These are phyloP conservation scores for Hypoxylon lenormandii DNA, from an alignment of 495 filamentous ascomycete species.

Conservation along the genomic window DNA sequence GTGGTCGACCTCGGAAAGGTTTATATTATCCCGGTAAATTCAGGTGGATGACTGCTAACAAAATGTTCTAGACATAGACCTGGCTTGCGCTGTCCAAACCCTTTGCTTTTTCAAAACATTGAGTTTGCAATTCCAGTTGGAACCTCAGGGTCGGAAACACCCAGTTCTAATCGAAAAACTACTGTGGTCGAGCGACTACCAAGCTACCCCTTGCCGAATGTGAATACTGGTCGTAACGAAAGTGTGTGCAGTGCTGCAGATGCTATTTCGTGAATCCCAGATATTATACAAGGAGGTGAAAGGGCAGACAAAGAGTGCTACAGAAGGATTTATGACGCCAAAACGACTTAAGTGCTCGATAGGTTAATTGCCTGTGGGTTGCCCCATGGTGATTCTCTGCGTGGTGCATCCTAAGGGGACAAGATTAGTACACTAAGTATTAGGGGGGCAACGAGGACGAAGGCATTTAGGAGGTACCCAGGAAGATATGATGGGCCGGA, in stretches of 20 bases:
- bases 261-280: not conserved
- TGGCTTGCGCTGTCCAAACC: constrained; percentile 12
- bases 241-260: not conserved
- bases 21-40: not conserved
- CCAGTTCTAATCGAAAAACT: constrained; percentile 42
- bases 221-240: not conserved
- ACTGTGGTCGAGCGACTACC: constrained; percentile 42
- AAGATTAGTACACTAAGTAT: constrained; percentile 1
- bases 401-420: constrained; percentile 14
- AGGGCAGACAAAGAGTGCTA: not conserved
- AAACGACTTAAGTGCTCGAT: constrained; percentile 5
- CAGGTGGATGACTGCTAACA: constrained; percentile 7
- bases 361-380: not conserved
- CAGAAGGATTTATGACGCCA: not conserved
- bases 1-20: constrained; percentile 19
- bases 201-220: not conserved
- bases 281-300: not conserved
- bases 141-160: constrained; percentile 11
- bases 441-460: not conserved
- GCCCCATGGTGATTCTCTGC: not conserved
- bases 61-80: constrained; percentile 14
- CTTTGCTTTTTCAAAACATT: constrained; percentile 43
- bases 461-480: not conserved
- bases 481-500: not conserved
- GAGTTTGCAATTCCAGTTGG: constrained; percentile 39